Evolutionary conservation across 2,329 filamentous ascomycete species (phyloP).

Genomic region (Aspergillus cejpii): DNA sequence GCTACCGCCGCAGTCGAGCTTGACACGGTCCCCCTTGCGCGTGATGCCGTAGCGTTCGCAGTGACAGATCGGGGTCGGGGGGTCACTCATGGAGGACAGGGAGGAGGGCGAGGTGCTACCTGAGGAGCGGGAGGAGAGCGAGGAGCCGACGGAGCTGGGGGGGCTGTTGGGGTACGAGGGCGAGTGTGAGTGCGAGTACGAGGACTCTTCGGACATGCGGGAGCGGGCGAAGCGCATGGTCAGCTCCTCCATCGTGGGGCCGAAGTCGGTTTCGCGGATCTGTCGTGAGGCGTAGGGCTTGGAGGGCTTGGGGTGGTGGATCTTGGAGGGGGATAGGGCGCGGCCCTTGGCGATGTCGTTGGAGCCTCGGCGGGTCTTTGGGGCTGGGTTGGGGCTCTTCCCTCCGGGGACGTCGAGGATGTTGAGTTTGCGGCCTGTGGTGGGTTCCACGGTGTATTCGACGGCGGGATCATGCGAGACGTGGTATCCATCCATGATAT

Average conservation of each 20-base stretch:
- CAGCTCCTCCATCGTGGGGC: constrained; percentile 71
- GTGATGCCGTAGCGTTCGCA: constrained; percentile 98
- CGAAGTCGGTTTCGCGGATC: constrained; percentile 77
- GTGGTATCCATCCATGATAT: constrained; percentile 99
- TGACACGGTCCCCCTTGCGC: constrained; percentile 83
- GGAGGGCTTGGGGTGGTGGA: constrained; percentile 82
- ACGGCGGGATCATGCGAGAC: constrained; percentile 92
- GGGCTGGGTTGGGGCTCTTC: constrained; percentile 39
- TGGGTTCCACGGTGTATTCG: constrained; percentile 84
- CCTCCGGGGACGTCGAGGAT: constrained; percentile 80
- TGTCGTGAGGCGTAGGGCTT: constrained; percentile 80
- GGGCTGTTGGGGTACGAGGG: constrained; percentile 68
- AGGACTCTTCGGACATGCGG: constrained; percentile 63
- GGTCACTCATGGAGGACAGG: constrained; percentile 61
- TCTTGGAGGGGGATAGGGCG: constrained; percentile 78
- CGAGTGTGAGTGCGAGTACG: too few species aligned
- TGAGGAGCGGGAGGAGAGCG: constrained; percentile 66
- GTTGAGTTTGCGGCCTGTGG: constrained; percentile 94
- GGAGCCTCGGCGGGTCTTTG: constrained; percentile 42
- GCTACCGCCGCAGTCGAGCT: constrained; percentile 87
- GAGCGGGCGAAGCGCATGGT: constrained; percentile 67
- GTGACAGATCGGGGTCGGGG: constrained; percentile 60
- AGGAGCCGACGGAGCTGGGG: constrained; percentile 58
- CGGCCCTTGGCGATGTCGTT: constrained; percentile 79
- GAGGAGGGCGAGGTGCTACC: constrained; percentile 50